phyloP scores from a whole-genome alignment of 345 rosid species.

The Citrus trifoliata region DNA sequence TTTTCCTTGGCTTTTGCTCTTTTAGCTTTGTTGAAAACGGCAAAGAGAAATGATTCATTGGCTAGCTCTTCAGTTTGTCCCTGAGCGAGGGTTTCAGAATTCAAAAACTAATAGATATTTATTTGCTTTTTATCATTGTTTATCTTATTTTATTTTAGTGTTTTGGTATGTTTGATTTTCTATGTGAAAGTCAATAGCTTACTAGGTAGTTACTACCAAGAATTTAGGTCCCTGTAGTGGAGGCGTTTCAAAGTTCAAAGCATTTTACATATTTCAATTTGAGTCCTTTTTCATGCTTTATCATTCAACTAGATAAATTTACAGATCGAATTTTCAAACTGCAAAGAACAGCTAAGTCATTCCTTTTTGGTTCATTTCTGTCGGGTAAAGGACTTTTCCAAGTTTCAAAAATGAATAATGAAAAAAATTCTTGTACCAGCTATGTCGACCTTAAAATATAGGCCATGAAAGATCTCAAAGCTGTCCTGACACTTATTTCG shows the following conservation, averaged over 20 bases:
- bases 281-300: background rate
- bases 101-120: no score
- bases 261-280: background rate
- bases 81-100: no score
- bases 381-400: background rate
- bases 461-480: constrained; percentile 87
- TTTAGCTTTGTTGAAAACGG: background rate
- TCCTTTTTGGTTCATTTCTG: constrained; percentile 1
- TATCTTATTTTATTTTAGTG: no score
- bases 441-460: constrained; percentile 88
- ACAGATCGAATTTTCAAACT: background rate
- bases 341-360: background rate
- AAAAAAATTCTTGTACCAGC: constrained; percentile 76
- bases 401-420: constrained; percentile 68
- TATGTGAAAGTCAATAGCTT: no score
- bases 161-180: no score
- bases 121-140: no score
- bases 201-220: no score
- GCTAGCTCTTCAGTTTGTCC: no score
- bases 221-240: no score
- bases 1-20: no score
- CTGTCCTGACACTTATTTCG: constrained; percentile 57
- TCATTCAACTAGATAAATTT: background rate
- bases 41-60: background rate
- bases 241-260: no score